Base-by-base conservation (phyloP, 2,329 filamentous ascomycete species). In the Penicillium sp. region DNA sequence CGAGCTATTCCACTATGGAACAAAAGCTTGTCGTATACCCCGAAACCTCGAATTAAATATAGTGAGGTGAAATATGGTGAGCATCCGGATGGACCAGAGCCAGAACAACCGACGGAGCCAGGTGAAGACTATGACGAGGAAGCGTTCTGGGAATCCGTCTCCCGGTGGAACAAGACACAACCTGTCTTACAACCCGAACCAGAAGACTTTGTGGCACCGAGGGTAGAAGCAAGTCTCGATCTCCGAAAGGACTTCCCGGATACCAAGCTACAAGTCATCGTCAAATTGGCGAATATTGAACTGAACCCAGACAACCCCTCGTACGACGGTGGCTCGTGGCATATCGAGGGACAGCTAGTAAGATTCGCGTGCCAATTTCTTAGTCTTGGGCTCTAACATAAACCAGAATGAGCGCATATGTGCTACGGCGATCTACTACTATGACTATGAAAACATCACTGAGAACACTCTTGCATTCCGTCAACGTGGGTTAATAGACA, bases 371-470 rank as follows among this genome's bases (percentile, higher is more conserved):
- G 1, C 13, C 10, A 10, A 11, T 13, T 40, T 40, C 1, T 40
- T n/a, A 40, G 13, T 21, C 3, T 60, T 85, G 2, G 83, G 87
- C 62, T 66, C 87, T 53, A 55, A 49, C 9, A 21, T 7, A n/a
- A 2, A 18, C n/a, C 49, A 70, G 67, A 88, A 88, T 61, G 85
- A 88, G 64, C 80, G 79, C 54, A 88, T 89, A 27, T 79, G 78
- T 54, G 83, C 83, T 0, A 85, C 84, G 0, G 82, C 85, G 0
- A 72, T 89, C 3, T 88, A 86, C 72, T 88, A 88, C 68, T 85
- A 85, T 60, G 82, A 86, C 58, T 74, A 70, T 50, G 77, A 86
- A 0, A 89, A 89, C 66, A 80, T 88, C 50, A 83, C 82, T 0
- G 72, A 81, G 1, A 81, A 73, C 55, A 67, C 65, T 3, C 73